Base-by-base conservation (phyloP, 179 eudicot species). In the Pouteria campechiana region DNA sequence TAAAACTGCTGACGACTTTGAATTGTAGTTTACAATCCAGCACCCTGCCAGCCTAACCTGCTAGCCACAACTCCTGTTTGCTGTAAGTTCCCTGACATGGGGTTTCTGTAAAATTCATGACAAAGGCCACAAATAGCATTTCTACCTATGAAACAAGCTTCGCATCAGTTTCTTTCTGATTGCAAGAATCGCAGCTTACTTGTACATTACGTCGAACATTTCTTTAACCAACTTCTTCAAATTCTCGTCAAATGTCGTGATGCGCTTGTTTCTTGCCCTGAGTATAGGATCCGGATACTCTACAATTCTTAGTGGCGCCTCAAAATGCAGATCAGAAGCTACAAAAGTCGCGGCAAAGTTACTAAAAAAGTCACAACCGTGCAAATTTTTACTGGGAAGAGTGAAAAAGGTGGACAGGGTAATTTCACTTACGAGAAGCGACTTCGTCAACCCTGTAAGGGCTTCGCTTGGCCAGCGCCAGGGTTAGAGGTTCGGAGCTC, bases 161-260 rank as follows among this genome's bases (percentile, higher is more conserved):
- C n/a, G n/a, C n/a, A n/a, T n/a, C n/a, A n/a, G n/a, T n/a, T n/a
- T n/a, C n/a, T n/a, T n/a, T n/a, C n/a, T n/a, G n/a, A n/a, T n/a
- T n/a, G n/a, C 10, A 9, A 10, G 22, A 14, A 25, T 5, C 4
- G 36, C 37, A 52, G 55, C 78, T 65, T 47, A 87, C 98, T 56
- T 87, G 78, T 90, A 90, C 98, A 90, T 90, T 34, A 82, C 65
- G 53, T 86, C 79, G 37, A 87, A 90, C 98, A 90, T 86, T 48
- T 87, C 92, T 38, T 67, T 64, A 3, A 67, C 92, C 60, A 90
- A 70, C 44, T 71, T 77, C 69, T 77, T 79, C 81, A 87, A 67
- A 23, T 70, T 64, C 48, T 79, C 85, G 52, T 79, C 98, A 56
- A 87, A 90, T 4, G 67, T 69, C 50, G 50, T 58, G 41, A 90